Conservation (phyloP, 768 basidiomycete species). For the Kwoniella botswanensis region DNA sequence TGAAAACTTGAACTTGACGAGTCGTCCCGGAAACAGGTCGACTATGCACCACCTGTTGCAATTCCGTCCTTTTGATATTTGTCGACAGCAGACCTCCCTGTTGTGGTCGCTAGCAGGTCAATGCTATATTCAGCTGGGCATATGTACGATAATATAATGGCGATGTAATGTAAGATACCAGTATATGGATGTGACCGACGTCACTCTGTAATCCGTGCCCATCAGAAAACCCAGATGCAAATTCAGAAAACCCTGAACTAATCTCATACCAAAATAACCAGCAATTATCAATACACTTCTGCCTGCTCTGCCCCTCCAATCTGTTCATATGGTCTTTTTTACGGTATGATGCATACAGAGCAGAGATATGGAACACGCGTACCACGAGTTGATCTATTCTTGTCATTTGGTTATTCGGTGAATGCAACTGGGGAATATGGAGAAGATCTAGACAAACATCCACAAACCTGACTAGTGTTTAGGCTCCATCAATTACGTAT, state of each 20-base stretch:
- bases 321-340: background rate
- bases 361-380: too few relatives aligned
- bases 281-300: background rate
- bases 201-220: background rate
- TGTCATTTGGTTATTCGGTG: background rate
- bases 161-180: background rate
- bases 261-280: background rate
- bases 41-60: too few relatives aligned
- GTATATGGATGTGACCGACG: constrained; percentile 2
- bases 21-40: background rate
- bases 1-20: background rate
- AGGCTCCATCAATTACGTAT: background rate
- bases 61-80: too few relatives aligned
- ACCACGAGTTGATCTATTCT: background rate
- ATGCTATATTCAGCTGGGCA: too few relatives aligned
- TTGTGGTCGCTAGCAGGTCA: too few relatives aligned
- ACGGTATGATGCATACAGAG: background rate
- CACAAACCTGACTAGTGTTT: background rate
- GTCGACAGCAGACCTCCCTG: too few relatives aligned
- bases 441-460: background rate
- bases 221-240: too few relatives aligned
- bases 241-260: background rate
- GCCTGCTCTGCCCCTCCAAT: background rate
- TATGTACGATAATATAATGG: too few relatives aligned
- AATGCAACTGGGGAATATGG: background rate